phyloP scores from a whole-genome alignment of 2,329 filamentous ascomycete species.

The Decorospora gaudefroyi region DNA sequence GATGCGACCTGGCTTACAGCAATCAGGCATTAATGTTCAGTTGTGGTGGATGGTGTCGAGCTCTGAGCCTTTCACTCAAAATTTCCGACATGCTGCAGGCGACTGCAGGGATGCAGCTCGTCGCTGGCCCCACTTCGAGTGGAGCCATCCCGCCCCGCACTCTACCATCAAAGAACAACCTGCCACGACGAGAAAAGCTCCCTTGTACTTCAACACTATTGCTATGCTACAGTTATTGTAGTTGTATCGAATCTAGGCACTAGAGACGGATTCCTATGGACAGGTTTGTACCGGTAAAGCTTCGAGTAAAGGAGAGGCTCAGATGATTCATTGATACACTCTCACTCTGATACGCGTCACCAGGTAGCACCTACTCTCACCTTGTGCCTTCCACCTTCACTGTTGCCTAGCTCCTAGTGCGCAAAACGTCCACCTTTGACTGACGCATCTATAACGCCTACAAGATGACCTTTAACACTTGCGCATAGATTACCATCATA shows the following conservation, averaged over 20 bases:
- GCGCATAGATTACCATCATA: not conserved
- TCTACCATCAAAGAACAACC: not conserved
- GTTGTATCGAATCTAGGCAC: too few species aligned
- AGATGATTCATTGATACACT: too few species aligned
- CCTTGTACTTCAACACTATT: too few species aligned
- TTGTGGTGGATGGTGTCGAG: slow-evolving; percentile 5
- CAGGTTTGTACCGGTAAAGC: too few species aligned
- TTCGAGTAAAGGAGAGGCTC: too few species aligned
- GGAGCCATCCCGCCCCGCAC: slow-evolving; percentile 17
- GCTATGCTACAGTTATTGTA: too few species aligned
- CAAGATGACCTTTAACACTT: not conserved
- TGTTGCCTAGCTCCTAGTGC: not conserved
- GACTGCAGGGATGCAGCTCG: slow-evolving; percentile 16
- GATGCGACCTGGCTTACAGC: not conserved
- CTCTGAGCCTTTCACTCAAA: slow-evolving; percentile 17
- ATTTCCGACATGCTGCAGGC: slow-evolving; percentile 20
- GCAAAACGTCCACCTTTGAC: too few species aligned
- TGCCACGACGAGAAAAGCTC: not conserved
- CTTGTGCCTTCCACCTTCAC: not conserved
- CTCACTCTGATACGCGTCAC: not conserved
- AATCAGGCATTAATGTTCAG: not conserved
- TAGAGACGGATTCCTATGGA: too few species aligned
- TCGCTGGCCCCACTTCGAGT: slow-evolving; percentile 12
- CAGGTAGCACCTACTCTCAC: not conserved
- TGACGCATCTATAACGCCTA: too few species aligned